A percentile compares a stretch with the other conserved stretches of the same genome.
Evolutionary conservation across 2,329 filamentous ascomycete genomes (phyloP).

Genomic region (Phyllosticta citrichinensis): DNA sequence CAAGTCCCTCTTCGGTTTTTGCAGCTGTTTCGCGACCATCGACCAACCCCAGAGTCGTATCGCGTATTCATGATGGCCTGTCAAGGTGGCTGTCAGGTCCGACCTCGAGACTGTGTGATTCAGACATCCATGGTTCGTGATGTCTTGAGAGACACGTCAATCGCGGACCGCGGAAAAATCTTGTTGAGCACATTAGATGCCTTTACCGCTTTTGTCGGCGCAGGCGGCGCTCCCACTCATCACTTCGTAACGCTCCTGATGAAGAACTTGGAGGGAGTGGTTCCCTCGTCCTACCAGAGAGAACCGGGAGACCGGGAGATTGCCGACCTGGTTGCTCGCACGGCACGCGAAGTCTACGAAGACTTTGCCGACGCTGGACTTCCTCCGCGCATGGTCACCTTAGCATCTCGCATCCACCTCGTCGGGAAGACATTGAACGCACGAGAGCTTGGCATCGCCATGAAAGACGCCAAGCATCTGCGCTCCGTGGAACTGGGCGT

Average conservation of each 20-base stretch:
- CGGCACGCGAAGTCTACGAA: not conserved
- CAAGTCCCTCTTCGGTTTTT: constrained; percentile 33
- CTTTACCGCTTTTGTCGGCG: constrained; percentile 32
- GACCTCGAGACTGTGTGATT: constrained; percentile 22
- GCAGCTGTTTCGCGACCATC: constrained; percentile 34
- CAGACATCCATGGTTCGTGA: constrained; percentile 22
- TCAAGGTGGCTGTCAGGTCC: constrained; percentile 30
- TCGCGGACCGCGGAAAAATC: not conserved
- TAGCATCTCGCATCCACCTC: constrained; percentile 22
- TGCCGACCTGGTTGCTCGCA: constrained; percentile 1
- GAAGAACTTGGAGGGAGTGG: constrained; percentile 19
- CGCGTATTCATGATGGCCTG: constrained; percentile 39
- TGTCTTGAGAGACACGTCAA: not conserved
- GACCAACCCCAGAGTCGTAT: constrained; percentile 38
- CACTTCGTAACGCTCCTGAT: constrained; percentile 30
- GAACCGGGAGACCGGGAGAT: constrained; percentile 12
- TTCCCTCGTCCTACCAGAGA: not conserved
- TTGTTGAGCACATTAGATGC: constrained; percentile 32
- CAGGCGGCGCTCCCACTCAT: constrained; percentile 24
- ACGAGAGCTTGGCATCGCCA: constrained; percentile 1
- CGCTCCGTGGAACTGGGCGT: not conserved
- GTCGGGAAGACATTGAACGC: constrained; percentile 16
- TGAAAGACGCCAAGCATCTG: constrained; percentile 1
- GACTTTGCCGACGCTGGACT: constrained; percentile 17
- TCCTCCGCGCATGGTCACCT: constrained; percentile 14